Percentiles rank a stretch among this genome's conserved stretches.
phyloP scores from a whole-genome alignment of 257 asterid species.

The Forsythia suspensa region DNA sequence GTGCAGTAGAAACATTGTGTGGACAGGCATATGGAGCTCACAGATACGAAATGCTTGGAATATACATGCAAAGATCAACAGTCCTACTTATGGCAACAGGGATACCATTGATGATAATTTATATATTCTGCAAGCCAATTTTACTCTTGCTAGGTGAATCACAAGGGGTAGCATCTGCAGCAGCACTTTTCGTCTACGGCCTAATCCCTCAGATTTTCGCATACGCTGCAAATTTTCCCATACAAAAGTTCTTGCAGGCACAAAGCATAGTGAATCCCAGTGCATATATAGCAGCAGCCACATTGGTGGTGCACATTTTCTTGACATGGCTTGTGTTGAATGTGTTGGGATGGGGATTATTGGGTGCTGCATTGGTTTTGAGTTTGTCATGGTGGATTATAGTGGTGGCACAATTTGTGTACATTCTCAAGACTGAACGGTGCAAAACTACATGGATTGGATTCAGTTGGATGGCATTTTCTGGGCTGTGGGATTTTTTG shows the following conservation, averaged over 20 bases:
- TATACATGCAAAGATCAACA: constrained; percentile 69
- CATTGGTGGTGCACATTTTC: constrained; percentile 38
- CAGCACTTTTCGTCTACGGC: constrained; percentile 52
- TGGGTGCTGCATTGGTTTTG: constrained; percentile 55
- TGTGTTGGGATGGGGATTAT: constrained; percentile 48
- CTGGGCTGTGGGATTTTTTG: constrained; percentile 52
- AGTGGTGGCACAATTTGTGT: constrained; percentile 52
- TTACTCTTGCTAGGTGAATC: constrained; percentile 55
- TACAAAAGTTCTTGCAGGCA: constrained; percentile 61
- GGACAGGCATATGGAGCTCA: constrained; percentile 72
- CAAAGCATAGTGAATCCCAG: constrained; percentile 69
- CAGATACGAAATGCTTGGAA: constrained; percentile 52
- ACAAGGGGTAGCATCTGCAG: constrained; percentile 39
- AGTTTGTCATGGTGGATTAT: constrained; percentile 71
- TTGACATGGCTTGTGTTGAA: constrained; percentile 50
- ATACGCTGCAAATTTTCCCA: constrained; percentile 56
- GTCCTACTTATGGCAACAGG: constrained; percentile 47
- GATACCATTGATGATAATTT: constrained; percentile 32
- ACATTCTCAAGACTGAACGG: constrained; percentile 38
- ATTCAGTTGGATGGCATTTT: constrained; percentile 47
- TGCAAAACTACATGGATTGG: constrained; percentile 59
- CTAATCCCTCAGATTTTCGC: constrained; percentile 68
- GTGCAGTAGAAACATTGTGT: constrained; percentile 76
- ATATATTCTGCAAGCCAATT: constrained; percentile 44
- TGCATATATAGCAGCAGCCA: constrained; percentile 50